Conservation (phyloP, 352 stramenopile species). For the Globisporangium echinulatum region DNA sequence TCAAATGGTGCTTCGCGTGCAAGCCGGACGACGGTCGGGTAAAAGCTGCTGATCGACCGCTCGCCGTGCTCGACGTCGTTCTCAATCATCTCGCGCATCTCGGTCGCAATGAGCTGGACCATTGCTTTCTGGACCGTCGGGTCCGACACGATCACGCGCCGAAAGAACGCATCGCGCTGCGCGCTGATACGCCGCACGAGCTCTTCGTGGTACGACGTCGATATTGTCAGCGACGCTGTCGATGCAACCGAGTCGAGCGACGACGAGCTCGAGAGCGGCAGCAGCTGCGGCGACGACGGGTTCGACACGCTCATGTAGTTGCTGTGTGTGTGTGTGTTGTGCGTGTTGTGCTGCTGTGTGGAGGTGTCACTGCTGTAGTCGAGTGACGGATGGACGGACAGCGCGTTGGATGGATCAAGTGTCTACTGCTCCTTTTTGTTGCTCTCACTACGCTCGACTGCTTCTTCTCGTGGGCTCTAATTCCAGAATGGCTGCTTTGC, state of each 20-base stretch:
- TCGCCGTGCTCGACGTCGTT: constrained; percentile 21
- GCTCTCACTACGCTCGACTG: neutral
- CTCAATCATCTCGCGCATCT: constrained; percentile 51
- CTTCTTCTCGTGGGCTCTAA: constrained; percentile 8
- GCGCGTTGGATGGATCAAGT: neutral
- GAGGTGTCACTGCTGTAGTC: neutral
- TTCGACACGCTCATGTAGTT: constrained; percentile 11
- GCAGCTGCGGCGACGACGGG: constrained; percentile 10
- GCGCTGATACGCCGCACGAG: constrained; percentile 46
- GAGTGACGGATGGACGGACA: neutral
- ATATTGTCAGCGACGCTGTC: neutral
- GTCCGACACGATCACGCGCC: constrained; percentile 63
- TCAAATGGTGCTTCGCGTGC: constrained; percentile 62
- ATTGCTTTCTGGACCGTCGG: constrained; percentile 53
- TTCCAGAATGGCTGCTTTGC: constrained; percentile 6
- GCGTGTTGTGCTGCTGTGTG: neutral
- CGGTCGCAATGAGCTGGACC: constrained; percentile 38
- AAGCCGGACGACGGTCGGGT: constrained; percentile 59
- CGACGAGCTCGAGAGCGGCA: constrained; percentile 9
- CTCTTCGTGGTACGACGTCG: constrained; percentile 23
- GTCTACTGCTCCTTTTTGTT: neutral
- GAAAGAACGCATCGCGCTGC: constrained; percentile 81
- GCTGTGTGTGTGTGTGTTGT: neutral
- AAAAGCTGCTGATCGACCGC: constrained; percentile 48
- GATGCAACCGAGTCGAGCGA: neutral